Base-by-base conservation (phyloP, 805 yeast genomes). In the Pachysolen tannophilus region DNA sequence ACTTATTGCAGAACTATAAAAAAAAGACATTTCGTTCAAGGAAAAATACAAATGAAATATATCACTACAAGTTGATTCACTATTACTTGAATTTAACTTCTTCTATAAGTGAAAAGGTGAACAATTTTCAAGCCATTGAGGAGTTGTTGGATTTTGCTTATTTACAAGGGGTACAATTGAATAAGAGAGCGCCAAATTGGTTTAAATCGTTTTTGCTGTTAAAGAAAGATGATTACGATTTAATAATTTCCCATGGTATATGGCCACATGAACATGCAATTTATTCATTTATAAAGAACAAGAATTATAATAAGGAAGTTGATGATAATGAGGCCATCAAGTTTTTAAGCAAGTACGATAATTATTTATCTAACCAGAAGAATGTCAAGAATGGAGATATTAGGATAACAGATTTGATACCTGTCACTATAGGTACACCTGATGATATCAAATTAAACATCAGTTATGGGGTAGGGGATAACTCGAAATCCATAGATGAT, bases 231-330 rank as follows among this genome's bases (percentile, higher is more conserved):
- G 37, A 37, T 14, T 16, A 26, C 23, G 13, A 19, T 3, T 8
- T 13, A 3, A 30, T 37, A 2, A 10, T 18, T 11, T 14, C 29
- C 6, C 16, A 30, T 10, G 28, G 20, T 3, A 4, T 37, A 6
- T 37, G 40, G 40, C 40, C 40, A 6, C 18, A 14, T 13, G 7
- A 16, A 10, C 36, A 37, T 37, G 6, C 20, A n/a, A 23, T 23
- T 8, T n/a, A n/a, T n/a, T n/a, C n/a, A n/a, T n/a, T n/a, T n/a
- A n/a, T n/a, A n/a, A n/a, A n/a, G n/a, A n/a, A n/a, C n/a, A n/a
- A n/a, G n/a, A n/a, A n/a, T n/a, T n/a, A n/a, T n/a, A n/a, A n/a
- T n/a, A n/a, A n/a, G n/a, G n/a, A n/a, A n/a, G n/a, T n/a, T n/a
- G n/a, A n/a, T n/a, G n/a, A n/a, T n/a, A n/a, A n/a, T n/a, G n/a